phyloP scores from a whole-genome alignment of 2,329 filamentous ascomycete genomes.

The Neonectria sp. region DNA sequence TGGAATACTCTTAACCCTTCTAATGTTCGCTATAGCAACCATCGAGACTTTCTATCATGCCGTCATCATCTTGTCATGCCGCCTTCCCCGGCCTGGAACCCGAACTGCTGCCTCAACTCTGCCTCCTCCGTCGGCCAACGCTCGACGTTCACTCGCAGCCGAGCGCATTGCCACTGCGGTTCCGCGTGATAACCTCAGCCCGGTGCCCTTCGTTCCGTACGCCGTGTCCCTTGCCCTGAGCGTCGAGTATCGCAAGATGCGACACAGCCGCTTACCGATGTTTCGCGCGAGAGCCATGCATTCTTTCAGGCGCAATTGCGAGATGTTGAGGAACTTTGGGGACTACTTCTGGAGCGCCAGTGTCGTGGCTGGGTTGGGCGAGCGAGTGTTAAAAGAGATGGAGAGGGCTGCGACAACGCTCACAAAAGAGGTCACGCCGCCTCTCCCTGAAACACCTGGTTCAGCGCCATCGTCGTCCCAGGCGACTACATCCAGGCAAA shows the following conservation, averaged over 20 bases:
- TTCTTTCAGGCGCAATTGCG: constrained; percentile 69
- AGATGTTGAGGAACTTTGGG: constrained; percentile 67
- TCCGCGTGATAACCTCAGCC: constrained; percentile 64
- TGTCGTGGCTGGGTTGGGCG: constrained; percentile 69
- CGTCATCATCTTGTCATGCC: constrained; percentile 74
- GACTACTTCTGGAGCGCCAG: constrained; percentile 71
- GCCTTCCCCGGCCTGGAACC: constrained; percentile 62
- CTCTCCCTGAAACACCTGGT: constrained; percentile 41
- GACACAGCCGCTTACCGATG: constrained; percentile 71
- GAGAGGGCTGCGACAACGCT: constrained; percentile 66
- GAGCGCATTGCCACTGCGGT: constrained; percentile 71
- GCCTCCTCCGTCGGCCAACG: constrained; percentile 66
- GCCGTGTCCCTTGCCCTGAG: constrained; percentile 73
- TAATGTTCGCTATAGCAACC: constrained; percentile 61
- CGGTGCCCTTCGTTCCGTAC: constrained; percentile 74
- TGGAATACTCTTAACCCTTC: background rate
- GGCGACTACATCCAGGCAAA: constrained; percentile 23
- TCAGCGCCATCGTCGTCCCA: constrained; percentile 34
- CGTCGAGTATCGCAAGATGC: constrained; percentile 75
- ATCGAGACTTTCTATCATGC: constrained; percentile 76
- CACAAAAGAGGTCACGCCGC: constrained; percentile 53
- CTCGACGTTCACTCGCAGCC: constrained; percentile 70
- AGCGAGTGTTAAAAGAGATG: constrained; percentile 70
- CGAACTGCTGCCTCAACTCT: constrained; percentile 58
- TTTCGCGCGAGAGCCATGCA: constrained; percentile 70